Percentiles rank a stretch among this genome's conserved stretches.
Conservation (phyloP, 2,329 filamentous ascomycete species). For the Trichoderma koningiopsis region DNA sequence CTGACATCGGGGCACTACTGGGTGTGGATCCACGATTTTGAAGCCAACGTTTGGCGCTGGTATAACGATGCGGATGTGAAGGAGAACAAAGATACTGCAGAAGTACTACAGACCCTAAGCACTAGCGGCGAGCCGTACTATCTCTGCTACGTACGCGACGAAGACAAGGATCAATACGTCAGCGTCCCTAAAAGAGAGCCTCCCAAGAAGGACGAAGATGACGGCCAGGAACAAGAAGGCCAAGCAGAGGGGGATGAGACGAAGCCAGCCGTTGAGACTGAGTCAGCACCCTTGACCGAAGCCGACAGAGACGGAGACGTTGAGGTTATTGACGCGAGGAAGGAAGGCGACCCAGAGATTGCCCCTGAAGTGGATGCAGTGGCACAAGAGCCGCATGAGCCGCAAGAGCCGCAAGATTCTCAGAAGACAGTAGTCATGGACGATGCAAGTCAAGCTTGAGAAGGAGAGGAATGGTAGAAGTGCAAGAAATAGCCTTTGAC, state of each 20-base stretch:
- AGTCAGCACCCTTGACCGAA: not conserved
- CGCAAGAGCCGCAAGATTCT: not conserved
- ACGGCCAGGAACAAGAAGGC: not conserved
- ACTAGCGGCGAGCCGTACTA: slow-evolving; percentile 77
- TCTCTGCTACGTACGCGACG: slow-evolving; percentile 77
- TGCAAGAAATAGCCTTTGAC: not conserved
- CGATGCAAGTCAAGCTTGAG: not conserved
- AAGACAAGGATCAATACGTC: slow-evolving; percentile 58
- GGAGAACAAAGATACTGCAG: slow-evolving; percentile 63
- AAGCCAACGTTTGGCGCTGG: slow-evolving; percentile 78
- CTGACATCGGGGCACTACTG: slow-evolving; percentile 86
- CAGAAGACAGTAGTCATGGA: slow-evolving; percentile 1
- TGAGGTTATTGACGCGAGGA: slow-evolving; percentile 23
- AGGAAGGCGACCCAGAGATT: not conserved
- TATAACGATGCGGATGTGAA: slow-evolving; percentile 90
- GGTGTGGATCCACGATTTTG: slow-evolving; percentile 94
- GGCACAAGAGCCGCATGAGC: not conserved
- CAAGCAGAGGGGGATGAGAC: not conserved
- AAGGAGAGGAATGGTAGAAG: not conserved
- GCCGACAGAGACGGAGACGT: slow-evolving; percentile 35
- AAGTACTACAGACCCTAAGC: slow-evolving; percentile 70
- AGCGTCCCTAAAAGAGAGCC: slow-evolving; percentile 47
- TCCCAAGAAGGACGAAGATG: slow-evolving; percentile 25
- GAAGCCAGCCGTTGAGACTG: not conserved
- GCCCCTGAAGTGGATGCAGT: not conserved